Percentiles rank a stretch among this genome's conserved stretches.
Evolutionary conservation across 2,329 filamentous ascomycete genomes (phyloP).

Genomic region (Paecilomyces formosus): DNA sequence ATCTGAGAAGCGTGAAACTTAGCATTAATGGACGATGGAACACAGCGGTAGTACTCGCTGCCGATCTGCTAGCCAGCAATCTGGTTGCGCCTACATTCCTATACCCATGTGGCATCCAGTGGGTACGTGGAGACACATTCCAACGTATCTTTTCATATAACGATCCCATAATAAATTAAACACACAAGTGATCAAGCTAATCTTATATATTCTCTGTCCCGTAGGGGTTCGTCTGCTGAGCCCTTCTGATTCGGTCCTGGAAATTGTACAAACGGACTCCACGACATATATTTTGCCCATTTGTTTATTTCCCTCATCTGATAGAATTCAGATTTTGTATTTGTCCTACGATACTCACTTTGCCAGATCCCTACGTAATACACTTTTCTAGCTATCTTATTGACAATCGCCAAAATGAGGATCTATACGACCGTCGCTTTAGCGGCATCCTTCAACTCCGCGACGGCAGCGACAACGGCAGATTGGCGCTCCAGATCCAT

Average conservation of each 20-base stretch:
- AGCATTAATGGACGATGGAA: not conserved
- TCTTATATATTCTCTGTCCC: too few species aligned
- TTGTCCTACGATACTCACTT: too few species aligned
- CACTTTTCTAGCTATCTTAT: not conserved
- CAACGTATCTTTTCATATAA: not conserved
- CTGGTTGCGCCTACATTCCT: not conserved
- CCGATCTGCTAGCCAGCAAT: not conserved
- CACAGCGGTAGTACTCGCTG: not conserved
- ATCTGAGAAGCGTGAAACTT: too few species aligned
- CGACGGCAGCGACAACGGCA: slow-evolving; percentile 4
- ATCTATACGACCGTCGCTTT: not conserved
- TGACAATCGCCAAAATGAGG: not conserved
- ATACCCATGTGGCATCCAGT: not conserved
- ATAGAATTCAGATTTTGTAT: too few species aligned
- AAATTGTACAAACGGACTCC: too few species aligned
- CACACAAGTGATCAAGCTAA: too few species aligned
- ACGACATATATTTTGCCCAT: too few species aligned
- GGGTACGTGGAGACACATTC: not conserved
- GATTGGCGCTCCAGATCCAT: slow-evolving; percentile 29
- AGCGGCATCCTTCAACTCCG: not conserved
- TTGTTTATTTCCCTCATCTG: too few species aligned
- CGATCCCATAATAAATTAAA: too few species aligned
- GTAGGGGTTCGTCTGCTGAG: too few species aligned
- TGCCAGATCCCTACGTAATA: too few species aligned
- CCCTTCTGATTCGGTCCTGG: too few species aligned